Percentiles rank a stretch among this genome's conserved stretches.
Evolutionary conservation across 176 grass and related monocot genomes (phyloP).

Genomic region (Lolium multiflorum): DNA sequence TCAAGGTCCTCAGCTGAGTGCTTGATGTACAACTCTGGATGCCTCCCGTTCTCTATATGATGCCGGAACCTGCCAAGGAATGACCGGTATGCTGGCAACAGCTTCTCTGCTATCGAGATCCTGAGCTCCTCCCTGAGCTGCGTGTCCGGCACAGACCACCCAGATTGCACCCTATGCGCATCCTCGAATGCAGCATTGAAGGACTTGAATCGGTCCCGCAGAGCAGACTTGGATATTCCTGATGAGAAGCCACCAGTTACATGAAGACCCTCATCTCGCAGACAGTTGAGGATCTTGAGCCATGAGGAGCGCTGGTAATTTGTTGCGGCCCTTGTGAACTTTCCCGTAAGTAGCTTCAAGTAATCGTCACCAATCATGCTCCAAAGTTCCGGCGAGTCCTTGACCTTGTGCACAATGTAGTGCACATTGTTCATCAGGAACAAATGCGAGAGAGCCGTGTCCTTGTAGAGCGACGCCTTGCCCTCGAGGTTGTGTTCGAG

Average conservation of each 20-base stretch:
- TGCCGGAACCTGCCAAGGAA: conserved; percentile 91
- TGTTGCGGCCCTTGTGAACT: conserved; percentile 69
- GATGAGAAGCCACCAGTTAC: conserved; percentile 82
- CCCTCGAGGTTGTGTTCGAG: conserved; percentile 82
- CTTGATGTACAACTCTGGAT: conserved; percentile 91
- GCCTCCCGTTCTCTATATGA: conserved; percentile 88
- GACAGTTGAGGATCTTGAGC: conserved; percentile 74
- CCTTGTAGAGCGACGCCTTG: conserved; percentile 83
- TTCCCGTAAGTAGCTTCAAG: conserved; percentile 70
- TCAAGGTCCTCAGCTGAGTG: conserved; percentile 92
- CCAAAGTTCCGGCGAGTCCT: conserved; percentile 75
- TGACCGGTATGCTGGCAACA: conserved; percentile 86
- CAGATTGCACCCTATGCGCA: conserved; percentile 70
- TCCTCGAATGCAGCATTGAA: conserved; percentile 93
- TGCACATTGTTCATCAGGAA: conserved; percentile 97
- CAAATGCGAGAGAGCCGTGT: conserved; percentile 65
- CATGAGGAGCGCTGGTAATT: conserved; percentile 72
- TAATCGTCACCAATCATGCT: conserved; percentile 82
- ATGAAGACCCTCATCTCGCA: conserved; percentile 93
- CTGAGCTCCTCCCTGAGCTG: conserved; percentile 90
- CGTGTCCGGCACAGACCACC: conserved; percentile 76
- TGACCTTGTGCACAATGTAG: conserved; percentile 93
- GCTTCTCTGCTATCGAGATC: conserved; percentile 87
- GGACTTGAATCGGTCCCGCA: conserved; percentile 82
- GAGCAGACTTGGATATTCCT: conserved; percentile 72